Percentiles rank a stretch among this genome's conserved stretches.
Evolutionary conservation across 257 asterid species (phyloP).

Genomic region (Solanum sejunctum): DNA sequence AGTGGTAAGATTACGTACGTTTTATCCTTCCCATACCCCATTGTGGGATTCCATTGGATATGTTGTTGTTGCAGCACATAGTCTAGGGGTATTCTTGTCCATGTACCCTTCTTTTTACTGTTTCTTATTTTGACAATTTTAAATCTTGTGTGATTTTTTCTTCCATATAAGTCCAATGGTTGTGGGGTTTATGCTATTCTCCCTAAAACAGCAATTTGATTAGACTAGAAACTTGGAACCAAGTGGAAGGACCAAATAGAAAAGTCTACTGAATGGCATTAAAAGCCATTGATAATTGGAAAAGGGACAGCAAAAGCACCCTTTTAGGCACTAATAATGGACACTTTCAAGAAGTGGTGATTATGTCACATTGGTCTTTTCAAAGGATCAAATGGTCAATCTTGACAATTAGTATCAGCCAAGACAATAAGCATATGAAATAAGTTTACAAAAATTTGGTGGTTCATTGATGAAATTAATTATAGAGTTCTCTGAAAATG

Average conservation of each 20-base stretch:
- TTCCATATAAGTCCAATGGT: not conserved
- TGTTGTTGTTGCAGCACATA: too few species aligned
- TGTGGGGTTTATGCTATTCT: not conserved
- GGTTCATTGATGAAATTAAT: not conserved
- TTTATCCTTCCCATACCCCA: too few species aligned
- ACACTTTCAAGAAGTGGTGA: conserved; percentile 2
- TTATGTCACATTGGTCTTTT: conserved; percentile 10
- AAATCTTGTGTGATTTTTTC: not conserved
- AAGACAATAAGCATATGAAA: not conserved
- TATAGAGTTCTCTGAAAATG: not conserved
- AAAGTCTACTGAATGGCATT: conserved; percentile 4
- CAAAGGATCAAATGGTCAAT: conserved; percentile 1
- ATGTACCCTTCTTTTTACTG: not conserved
- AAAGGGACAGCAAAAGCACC: conserved; percentile 3
- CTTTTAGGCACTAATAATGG: conserved; percentile 13
- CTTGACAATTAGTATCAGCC: not conserved
- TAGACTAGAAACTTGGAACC: not conserved
- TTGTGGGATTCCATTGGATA: too few species aligned
- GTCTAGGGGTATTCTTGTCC: not conserved
- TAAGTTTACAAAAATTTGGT: not conserved
- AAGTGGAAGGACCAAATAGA: conserved; percentile 13
- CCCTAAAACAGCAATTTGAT: not conserved
- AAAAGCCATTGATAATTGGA: conserved; percentile 4
- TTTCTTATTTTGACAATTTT: not conserved
- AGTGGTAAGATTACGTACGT: too few species aligned